Evolutionary conservation across 139 green algal species (phyloP).

Genomic region (Chlamydomonas urium): DNA sequence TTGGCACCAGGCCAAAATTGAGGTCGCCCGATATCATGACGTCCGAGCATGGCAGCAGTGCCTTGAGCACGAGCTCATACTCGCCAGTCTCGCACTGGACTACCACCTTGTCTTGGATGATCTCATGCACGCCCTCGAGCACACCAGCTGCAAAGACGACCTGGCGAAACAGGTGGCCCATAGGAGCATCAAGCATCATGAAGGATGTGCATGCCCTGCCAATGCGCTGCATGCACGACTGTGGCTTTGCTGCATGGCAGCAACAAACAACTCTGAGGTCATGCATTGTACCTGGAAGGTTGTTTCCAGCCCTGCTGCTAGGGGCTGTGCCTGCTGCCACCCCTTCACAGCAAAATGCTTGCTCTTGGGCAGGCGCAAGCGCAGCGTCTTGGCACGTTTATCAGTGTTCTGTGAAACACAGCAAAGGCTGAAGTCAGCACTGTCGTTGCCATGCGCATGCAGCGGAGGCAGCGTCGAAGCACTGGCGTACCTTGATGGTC

Average conservation of each 20-base stretch:
- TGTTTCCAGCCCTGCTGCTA: slow-evolving; percentile 32
- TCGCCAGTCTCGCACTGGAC: slow-evolving; percentile 36
- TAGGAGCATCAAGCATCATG: not conserved
- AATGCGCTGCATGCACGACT: not conserved
- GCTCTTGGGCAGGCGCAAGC: slow-evolving; percentile 31
- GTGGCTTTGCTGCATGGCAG: not conserved
- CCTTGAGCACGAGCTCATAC: slow-evolving; percentile 27
- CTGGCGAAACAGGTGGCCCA: not conserved
- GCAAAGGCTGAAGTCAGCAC: too few species aligned
- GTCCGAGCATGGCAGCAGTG: slow-evolving; percentile 8
- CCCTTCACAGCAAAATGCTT: slow-evolving; percentile 36
- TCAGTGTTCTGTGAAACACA: slow-evolving; percentile 36
- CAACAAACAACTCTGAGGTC: not conserved
- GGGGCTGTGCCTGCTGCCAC: slow-evolving; percentile 24
- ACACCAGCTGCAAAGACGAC: slow-evolving; percentile 26
- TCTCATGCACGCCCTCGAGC: slow-evolving; percentile 21
- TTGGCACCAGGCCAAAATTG: slow-evolving; percentile 38
- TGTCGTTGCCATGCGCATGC: not conserved
- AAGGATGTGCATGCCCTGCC: not conserved
- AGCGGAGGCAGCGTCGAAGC: not conserved
- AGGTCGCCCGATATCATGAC: slow-evolving; percentile 37
- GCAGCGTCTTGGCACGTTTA: slow-evolving; percentile 16
- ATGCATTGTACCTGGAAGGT: slow-evolving; percentile 26
- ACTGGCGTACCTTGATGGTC: slow-evolving; percentile 25
- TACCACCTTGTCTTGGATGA: slow-evolving; percentile 28